Conservation (phyloP, 352 stramenopile species). For the Pythium periplocum region DNA sequence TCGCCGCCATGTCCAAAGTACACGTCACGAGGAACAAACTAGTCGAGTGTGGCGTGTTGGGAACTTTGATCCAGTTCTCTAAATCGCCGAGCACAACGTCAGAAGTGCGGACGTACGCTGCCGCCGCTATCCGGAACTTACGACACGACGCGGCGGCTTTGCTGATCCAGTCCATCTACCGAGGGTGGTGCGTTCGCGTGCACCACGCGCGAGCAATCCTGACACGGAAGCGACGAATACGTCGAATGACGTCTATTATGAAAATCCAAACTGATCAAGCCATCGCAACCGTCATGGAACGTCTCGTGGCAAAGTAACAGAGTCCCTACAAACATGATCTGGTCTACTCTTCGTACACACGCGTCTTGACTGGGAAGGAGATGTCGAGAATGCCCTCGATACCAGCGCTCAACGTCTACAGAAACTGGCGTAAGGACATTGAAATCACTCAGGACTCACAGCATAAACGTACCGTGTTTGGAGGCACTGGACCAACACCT, state of each 20-base stretch:
- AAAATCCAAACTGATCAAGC: slow-evolving; percentile 22
- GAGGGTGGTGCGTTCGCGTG: slow-evolving; percentile 49
- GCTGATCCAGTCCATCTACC: slow-evolving; percentile 67
- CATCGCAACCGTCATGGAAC: slow-evolving; percentile 22
- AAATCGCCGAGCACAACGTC: slow-evolving; percentile 34
- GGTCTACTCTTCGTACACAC: slow-evolving; percentile 44
- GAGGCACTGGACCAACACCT: slow-evolving; percentile 60
- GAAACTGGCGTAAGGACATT: slow-evolving; percentile 2
- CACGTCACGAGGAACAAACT: slow-evolving; percentile 51
- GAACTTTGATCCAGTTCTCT: slow-evolving; percentile 49
- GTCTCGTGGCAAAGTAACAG: slow-evolving; percentile 12
- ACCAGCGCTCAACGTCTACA: slow-evolving; percentile 59
- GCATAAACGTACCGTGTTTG: slow-evolving; percentile 42
- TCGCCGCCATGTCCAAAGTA: slow-evolving; percentile 56
- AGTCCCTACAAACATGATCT: not conserved
- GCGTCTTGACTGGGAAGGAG: slow-evolving; percentile 54
- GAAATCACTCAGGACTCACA: slow-evolving; percentile 1
- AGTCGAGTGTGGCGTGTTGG: slow-evolving; percentile 53
- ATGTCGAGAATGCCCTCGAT: slow-evolving; percentile 70
- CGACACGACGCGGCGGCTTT: slow-evolving; percentile 65
- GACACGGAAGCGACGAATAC: slow-evolving; percentile 18
- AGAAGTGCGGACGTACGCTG: slow-evolving; percentile 34
- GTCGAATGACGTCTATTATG: slow-evolving; percentile 26
- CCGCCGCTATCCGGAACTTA: slow-evolving; percentile 51
- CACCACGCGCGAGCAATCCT: slow-evolving; percentile 25